These are phyloP conservation scores for Choiromyces venosus DNA, from an alignment of 495 filamentous ascomycete species.

Conservation along the genomic window DNA sequence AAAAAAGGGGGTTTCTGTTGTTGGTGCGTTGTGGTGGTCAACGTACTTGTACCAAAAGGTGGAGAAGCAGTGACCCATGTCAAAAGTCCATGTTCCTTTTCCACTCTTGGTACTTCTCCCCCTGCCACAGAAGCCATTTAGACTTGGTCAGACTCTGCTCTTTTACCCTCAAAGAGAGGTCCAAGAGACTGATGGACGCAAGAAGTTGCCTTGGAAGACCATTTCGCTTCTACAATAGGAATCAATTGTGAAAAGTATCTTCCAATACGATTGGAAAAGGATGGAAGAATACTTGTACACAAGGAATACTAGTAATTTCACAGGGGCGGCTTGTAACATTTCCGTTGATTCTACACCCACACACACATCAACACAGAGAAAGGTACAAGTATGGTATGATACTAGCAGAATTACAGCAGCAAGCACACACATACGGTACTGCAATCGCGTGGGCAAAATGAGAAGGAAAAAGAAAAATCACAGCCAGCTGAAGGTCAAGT, in stretches of 20 bases:
- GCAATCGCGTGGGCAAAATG: background rate
- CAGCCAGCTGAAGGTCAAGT: background rate
- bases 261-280: background rate
- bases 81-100: background rate
- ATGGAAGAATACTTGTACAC: background rate
- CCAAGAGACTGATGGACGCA: background rate
- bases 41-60: background rate
- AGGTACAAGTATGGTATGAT: background rate
- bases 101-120: background rate
- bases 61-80: background rate
- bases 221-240: background rate
- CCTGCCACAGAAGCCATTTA: background rate
- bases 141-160: background rate
- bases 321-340: background rate
- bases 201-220: background rate
- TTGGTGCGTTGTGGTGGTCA: background rate
- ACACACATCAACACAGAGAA: background rate
- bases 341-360: background rate
- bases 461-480: background rate
- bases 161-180: background rate
- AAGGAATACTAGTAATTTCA: background rate
- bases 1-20: constrained; percentile 29
- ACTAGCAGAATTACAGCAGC: background rate
- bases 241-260: background rate
- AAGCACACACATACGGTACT: background rate